These are phyloP conservation scores for Xerocomellus chrysenteron DNA, from an alignment of 768 basidiomycete genomes.

Conservation along the genomic window DNA sequence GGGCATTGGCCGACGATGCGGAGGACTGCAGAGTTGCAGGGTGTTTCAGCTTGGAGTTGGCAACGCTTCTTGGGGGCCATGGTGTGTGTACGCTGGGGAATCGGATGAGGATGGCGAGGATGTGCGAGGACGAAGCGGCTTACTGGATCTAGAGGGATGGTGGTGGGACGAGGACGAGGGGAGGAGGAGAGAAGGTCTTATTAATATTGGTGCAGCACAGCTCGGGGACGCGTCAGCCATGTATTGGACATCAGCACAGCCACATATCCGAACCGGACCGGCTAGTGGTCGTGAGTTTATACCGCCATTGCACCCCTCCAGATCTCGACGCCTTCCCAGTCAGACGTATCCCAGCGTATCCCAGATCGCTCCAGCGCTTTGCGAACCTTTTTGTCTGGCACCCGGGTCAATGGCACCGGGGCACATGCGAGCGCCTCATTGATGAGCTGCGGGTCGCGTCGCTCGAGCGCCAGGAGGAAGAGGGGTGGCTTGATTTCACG, in stretches of 20 bases:
- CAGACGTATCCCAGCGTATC: conserved; percentile 58
- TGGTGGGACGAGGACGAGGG: not conserved
- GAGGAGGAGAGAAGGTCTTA: conserved; percentile 15
- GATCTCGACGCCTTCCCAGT: conserved; percentile 83
- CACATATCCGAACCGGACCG: conserved; percentile 5
- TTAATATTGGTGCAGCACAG: conserved; percentile 27
- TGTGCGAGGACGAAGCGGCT: not conserved
- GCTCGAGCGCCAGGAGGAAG: conserved; percentile 62
- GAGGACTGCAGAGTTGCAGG: conserved; percentile 74
- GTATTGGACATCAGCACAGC: conserved; percentile 16
- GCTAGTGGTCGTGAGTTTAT: not conserved
- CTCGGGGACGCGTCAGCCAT: conserved; percentile 33
- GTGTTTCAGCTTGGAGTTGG: conserved; percentile 54
- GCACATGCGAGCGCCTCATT: conserved; percentile 60
- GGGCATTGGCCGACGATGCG: conserved; percentile 86
- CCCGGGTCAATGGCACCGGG: conserved; percentile 54
- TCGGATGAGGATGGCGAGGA: not conserved
- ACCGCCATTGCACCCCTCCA: conserved; percentile 46
- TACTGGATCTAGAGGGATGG: not conserved
- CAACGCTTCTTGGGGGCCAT: conserved; percentile 91
- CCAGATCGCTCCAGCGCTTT: conserved; percentile 61
- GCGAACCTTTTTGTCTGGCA: conserved; percentile 57
- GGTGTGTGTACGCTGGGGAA: conserved; percentile 11
- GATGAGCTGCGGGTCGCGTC: conserved; percentile 69
- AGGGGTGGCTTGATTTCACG: not conserved